Conservation (phyloP, 2,329 filamentous ascomycete genomes). For the Alternaria sp. region DNA sequence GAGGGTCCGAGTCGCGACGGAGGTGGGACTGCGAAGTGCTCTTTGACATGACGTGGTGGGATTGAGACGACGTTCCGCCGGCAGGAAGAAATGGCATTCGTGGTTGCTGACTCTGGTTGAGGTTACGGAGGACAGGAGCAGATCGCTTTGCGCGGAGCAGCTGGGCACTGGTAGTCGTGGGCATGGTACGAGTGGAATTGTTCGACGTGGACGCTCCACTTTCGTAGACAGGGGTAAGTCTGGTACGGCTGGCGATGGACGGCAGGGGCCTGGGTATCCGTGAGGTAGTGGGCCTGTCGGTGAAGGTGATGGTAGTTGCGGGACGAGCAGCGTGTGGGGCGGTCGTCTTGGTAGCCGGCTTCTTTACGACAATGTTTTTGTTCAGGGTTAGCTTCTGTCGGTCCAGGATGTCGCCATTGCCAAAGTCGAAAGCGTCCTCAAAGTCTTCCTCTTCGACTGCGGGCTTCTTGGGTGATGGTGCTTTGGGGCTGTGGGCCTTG, state of each 20-base stretch:
- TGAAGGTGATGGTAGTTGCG: constrained; percentile 89
- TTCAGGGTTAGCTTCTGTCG: constrained; percentile 83
- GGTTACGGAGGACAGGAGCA: constrained; percentile 63
- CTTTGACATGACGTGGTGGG: constrained; percentile 80
- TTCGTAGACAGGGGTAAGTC: constrained; percentile 92
- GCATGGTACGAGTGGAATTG: constrained; percentile 62
- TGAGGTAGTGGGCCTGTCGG: constrained; percentile 72
- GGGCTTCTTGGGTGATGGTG: constrained; percentile 25
- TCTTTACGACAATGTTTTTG: constrained; percentile 89
- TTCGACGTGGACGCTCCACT: constrained; percentile 75
- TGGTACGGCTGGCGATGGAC: constrained; percentile 58
- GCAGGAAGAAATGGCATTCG: constrained; percentile 82
- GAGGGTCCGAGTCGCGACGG: constrained; percentile 81
- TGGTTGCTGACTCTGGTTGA: constrained; percentile 61
- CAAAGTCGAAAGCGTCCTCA: constrained; percentile 85
- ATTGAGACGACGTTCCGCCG: constrained; percentile 75
- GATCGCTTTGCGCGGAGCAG: constrained; percentile 68
- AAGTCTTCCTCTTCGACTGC: constrained; percentile 72
- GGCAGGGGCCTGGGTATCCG: constrained; percentile 79
- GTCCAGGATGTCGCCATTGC: constrained; percentile 81
- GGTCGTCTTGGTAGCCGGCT: constrained; percentile 62
- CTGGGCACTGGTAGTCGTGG: constrained; percentile 62
- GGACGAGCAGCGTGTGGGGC: constrained; percentile 74
- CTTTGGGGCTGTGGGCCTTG: constrained; percentile 25
- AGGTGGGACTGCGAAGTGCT: constrained; percentile 73